These are phyloP conservation scores for Phytophthora europaea DNA, from an alignment of 352 stramenopile species.

Conservation along the genomic window DNA sequence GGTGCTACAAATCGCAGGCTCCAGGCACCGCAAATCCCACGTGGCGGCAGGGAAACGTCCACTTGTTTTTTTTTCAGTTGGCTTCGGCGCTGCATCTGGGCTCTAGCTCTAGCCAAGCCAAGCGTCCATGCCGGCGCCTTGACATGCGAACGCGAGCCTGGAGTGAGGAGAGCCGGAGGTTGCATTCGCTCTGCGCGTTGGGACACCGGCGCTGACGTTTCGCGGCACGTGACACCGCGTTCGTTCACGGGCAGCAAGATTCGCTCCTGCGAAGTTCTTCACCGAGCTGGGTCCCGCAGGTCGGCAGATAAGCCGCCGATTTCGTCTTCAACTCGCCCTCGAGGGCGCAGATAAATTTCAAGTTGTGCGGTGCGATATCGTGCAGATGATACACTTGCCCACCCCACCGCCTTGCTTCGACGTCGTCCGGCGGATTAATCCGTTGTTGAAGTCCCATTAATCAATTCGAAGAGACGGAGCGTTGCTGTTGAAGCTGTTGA, in stretches of 20 bases:
- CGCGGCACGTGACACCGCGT: conserved; percentile 3
- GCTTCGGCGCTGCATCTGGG: conserved; percentile 4
- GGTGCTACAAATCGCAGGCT: conserved; percentile 32
- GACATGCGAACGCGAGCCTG: conserved; percentile 1
- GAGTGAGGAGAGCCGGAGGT: conserved; percentile 25
- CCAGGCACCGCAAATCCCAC: conserved; percentile 23
- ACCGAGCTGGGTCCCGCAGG: not conserved
- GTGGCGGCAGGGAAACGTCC: conserved; percentile 21
- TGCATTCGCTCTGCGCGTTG: conserved; percentile 17
- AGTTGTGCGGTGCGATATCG: not conserved
- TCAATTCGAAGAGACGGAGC: conserved; percentile 33
- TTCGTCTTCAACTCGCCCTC: not conserved
- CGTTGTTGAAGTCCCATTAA: conserved; percentile 32
- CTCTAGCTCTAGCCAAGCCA: not conserved
- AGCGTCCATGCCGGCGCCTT: not conserved
- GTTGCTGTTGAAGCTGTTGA: conserved; percentile 27
- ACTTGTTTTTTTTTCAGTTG: conserved; percentile 6
- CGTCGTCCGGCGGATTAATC: conserved; percentile 12
- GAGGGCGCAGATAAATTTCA: not conserved
- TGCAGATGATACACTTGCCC: not conserved
- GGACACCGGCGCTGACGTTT: conserved; percentile 15
- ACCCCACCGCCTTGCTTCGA: not conserved
- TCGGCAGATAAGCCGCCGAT: not conserved
- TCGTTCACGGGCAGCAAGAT: conserved; percentile 2
- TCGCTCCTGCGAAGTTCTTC: not conserved